A percentile compares a stretch with the other conserved stretches of the same genome.
These are phyloP conservation scores for Dendrobium nobile DNA, from an alignment of 106 monocot species.

Conservation along the genomic window DNA sequence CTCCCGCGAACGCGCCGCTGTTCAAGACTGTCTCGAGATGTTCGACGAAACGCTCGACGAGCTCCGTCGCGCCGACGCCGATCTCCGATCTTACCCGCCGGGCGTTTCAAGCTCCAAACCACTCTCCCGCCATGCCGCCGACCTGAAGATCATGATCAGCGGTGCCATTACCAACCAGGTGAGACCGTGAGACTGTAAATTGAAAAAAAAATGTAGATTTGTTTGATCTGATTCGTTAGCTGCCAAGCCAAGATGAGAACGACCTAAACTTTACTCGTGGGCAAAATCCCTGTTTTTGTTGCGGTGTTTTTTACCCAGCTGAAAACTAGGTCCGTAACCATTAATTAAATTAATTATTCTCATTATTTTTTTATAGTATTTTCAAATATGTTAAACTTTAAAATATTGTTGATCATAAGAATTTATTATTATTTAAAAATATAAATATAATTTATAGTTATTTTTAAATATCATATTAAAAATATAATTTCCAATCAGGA, in stretches of 20 bases:
- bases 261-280: too few species aligned
- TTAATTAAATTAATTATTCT: too few species aligned
- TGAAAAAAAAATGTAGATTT: neutral
- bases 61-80: constrained; percentile 9
- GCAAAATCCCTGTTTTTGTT: too few species aligned
- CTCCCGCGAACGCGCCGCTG: constrained; percentile 10
- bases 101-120: neutral
- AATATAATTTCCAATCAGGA: neutral
- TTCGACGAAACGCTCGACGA: constrained; percentile 11
- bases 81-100: neutral
- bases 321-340: too few species aligned
- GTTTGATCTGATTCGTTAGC: neutral
- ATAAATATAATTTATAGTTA: too few species aligned
- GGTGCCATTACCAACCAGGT: constrained; percentile 26
- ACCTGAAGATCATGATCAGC: constrained; percentile 15
- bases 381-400: too few species aligned
- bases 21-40: constrained; percentile 28
- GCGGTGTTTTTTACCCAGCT: too few species aligned
- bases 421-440: too few species aligned
- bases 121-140: neutral
- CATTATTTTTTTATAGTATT: too few species aligned
- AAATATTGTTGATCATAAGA: too few species aligned
- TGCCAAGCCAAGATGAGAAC: neutral
- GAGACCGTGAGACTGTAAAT: neutral
- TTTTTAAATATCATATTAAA: too few species aligned